These are phyloP conservation scores for Incumbomyces delicatus DNA, from an alignment of 2,329 filamentous ascomycete species.

Conservation along the genomic window DNA sequence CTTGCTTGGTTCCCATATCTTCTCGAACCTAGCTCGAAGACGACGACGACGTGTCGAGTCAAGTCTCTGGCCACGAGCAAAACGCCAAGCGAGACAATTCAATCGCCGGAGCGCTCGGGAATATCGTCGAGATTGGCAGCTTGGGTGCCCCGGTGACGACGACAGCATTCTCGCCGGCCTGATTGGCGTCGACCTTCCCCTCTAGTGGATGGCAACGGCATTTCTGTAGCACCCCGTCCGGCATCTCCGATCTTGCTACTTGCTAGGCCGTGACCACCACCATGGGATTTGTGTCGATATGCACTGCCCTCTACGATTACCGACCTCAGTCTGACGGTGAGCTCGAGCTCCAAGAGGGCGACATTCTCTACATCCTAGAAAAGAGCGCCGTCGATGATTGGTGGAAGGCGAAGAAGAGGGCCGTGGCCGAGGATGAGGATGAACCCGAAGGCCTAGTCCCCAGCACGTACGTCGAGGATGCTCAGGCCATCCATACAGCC, in stretches of 20 bases:
- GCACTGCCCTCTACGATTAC: slow-evolving; percentile 88
- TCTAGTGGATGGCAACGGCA: slow-evolving; percentile 1
- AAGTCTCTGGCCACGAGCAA: too few relatives aligned
- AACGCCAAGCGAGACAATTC: too few relatives aligned
- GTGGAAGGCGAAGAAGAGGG: slow-evolving; percentile 96
- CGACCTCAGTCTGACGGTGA: slow-evolving; percentile 76
- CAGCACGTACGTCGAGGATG: slow-evolving; percentile 89
- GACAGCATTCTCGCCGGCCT: background rate
- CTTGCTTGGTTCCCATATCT: too few relatives aligned
- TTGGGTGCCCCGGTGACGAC: too few relatives aligned
- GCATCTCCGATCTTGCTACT: background rate
- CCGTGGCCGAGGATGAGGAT: slow-evolving; percentile 71
- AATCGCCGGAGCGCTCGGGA: too few relatives aligned
- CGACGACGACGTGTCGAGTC: too few relatives aligned
- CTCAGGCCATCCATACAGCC: slow-evolving; percentile 57
- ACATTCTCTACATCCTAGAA: slow-evolving; percentile 79
- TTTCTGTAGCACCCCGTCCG: background rate
- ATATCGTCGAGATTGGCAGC: too few relatives aligned
- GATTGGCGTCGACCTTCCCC: background rate
- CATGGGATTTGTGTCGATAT: slow-evolving; percentile 91
- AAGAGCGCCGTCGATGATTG: slow-evolving; percentile 72
- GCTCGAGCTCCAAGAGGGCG: slow-evolving; percentile 73
- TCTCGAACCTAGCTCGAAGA: too few relatives aligned
- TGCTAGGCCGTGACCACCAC: slow-evolving; percentile 11
- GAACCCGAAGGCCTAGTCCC: slow-evolving; percentile 85